Base-by-base conservation (phyloP, 208 protist species). In the Trypanosoma vivax region DNA sequence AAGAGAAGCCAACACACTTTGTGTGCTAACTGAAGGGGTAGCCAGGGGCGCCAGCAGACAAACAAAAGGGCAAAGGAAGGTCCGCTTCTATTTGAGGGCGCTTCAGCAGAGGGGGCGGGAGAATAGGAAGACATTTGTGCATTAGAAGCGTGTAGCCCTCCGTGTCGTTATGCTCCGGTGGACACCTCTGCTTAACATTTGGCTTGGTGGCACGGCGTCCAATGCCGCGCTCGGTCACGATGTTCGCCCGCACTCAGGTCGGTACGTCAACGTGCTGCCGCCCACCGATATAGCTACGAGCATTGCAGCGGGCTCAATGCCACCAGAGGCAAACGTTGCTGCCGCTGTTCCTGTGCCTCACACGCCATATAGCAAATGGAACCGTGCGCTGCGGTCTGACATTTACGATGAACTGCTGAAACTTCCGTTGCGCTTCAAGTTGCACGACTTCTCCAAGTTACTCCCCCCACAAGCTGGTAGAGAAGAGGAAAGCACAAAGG, bases 381-480 rank as follows among this genome's bases (percentile, higher is more conserved):
- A 75, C 16, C 67, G 74, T 1, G 54, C 37, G 3, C 76, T 94
- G 0, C 76, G 81, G 3, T 64, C 75, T 5, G 82, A 90, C 27
- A 69, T 94, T 38, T 94, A 94, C 70, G 87, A 91, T 38, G 87
- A 94, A 50, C 60, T 94, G 35, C 51, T 91, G 47, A 94, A 94
- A 61, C 60, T 94, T 14, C 87, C 87, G 7, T 50, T 94, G 35
- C 79, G 87, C 7, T 94, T 70, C 55, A 67, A 70, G 33, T 66
- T 94, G 39, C 87, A 94, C 43, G 68, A 76, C 59, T 94, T 91
- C 50, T 49, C 47, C 11, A 65, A 43, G 18, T 66, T 94, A 19
- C 63, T 71, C 27, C 56, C 57, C 23, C 37, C 42, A n/a, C 56
- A 49, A 28, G 52, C 11, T 21, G 25, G 9, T 25, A 10, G 24